These are phyloP conservation scores for Dispira simplex DNA, from an alignment of 192 early-diverging fungal species.

Conservation along the genomic window DNA sequence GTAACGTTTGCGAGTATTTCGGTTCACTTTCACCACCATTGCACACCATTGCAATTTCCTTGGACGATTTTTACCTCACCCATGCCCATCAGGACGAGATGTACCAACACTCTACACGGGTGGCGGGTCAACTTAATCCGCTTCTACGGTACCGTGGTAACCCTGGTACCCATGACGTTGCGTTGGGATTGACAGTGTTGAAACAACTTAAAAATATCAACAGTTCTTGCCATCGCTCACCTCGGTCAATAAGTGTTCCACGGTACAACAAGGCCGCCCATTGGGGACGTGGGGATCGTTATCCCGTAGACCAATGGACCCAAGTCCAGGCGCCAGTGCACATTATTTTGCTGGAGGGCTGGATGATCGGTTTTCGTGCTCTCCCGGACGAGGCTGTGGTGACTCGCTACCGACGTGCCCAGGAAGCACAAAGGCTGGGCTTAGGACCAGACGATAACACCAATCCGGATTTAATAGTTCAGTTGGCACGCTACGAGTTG, in stretches of 20 bases:
- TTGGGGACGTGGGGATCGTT: conserved; percentile 65
- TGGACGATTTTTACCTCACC: conserved; percentile 80
- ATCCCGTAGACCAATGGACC: conserved; percentile 40
- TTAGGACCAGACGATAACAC: not conserved
- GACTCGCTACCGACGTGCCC: conserved; percentile 16
- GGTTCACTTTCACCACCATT: conserved; percentile 21
- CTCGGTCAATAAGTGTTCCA: conserved; percentile 35
- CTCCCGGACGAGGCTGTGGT: conserved; percentile 19
- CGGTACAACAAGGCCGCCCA: conserved; percentile 66
- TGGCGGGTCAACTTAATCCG: conserved; percentile 29
- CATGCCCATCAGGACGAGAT: conserved; percentile 36
- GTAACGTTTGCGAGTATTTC: conserved; percentile 25
- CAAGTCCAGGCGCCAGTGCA: conserved; percentile 37
- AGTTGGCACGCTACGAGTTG: conserved; percentile 21
- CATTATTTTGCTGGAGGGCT: conserved; percentile 85
- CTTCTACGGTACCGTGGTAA: conserved; percentile 71
- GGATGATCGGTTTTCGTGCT: conserved; percentile 75
- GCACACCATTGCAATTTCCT: conserved; percentile 42
- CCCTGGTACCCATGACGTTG: conserved; percentile 80
- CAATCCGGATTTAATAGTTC: conserved; percentile 9
- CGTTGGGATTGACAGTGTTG: conserved; percentile 39
- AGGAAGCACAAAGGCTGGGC: too few relatives aligned
- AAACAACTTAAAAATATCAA: conserved; percentile 23
- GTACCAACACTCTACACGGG: conserved; percentile 16
- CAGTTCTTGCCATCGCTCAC: not conserved